A percentile compares a stretch with the other conserved stretches of the same genome.
Conservation (phyloP, 805 yeast species). For the Ogataea nonfermentans region DNA sequence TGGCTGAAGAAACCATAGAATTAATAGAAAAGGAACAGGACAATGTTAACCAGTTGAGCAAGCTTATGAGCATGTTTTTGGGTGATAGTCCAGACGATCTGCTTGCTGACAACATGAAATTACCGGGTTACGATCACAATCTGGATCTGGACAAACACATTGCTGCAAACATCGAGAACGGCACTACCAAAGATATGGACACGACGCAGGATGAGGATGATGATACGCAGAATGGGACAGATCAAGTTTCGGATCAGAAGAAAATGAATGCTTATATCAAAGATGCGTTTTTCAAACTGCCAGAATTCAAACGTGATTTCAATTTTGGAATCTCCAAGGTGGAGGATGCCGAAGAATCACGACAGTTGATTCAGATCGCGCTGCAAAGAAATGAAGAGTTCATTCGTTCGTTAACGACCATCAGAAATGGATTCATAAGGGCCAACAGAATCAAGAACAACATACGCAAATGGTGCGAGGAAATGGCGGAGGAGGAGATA, state of each 20-base stretch:
- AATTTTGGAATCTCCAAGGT: conserved; percentile 46
- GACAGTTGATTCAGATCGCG: conserved; percentile 74
- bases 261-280: conserved; percentile 19
- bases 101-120: conserved; percentile 59
- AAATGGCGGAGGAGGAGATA: conserved; percentile 60
- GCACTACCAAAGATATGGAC: conserved; percentile 20
- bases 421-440: conserved; percentile 72
- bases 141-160: conserved; percentile 35
- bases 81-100: conserved; percentile 82
- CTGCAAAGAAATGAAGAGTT: conserved; percentile 85
- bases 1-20: conserved; percentile 74
- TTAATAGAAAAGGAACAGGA: conserved; percentile 79
- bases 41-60: conserved; percentile 67
- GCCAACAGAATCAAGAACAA: conserved; percentile 73
- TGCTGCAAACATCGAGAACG: conserved; percentile 13
- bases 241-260: conserved; percentile 7
- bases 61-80: conserved; percentile 71
- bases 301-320: conserved; percentile 46
- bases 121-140: conserved; percentile 71
- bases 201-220: conserved; percentile 25
- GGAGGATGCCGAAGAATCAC: conserved; percentile 63
- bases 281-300: conserved; percentile 69
- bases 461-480: conserved; percentile 80
- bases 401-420: conserved; percentile 68
- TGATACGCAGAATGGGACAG: conserved; percentile 20